Base-by-base conservation (phyloP, 192 early-diverging fungal genomes). In the Coemansia sp. region DNA sequence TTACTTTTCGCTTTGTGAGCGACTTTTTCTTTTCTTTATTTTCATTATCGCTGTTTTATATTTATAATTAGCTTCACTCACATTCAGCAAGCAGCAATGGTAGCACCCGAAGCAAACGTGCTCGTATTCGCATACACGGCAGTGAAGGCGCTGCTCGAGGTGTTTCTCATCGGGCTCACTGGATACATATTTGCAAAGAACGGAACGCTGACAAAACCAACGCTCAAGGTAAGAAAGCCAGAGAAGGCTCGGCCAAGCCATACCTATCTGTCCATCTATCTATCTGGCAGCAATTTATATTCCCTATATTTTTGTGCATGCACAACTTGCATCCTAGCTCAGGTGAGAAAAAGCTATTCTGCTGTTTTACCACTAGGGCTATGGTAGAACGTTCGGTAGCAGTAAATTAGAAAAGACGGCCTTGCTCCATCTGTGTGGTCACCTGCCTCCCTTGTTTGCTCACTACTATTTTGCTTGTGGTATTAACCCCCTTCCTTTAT, bases 121-220 rank as follows among this genome's bases (percentile, higher is more conserved):
- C 67, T 81, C 0, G 70, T 59, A 12, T 81, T 72, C 59, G 74
- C 71, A 10, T 81, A 64, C 57, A 81, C 79, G 15, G 79, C 79
- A 7, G 45, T 73, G 52, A 81, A 81, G 59, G 73, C 82, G 2
- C 71, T 84, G 42, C 60, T 80, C 9, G 76, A 84, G 63, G 82
- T 80, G 16, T 79, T 84, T 26, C 69, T 80, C 39, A 79, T 84
- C 26, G 67, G 76, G 13, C 60, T 84, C 9, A 73, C 70, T 30
- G 82, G 82, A 18, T 84, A 76, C 42, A 71, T 84, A 4, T 84
- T 84, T 65, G 75, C 77, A 10, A 67, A 67, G 37, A 76, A 74
- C 33, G 82, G 82, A 20, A 74, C 74, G 10, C 77, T 84, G n/a
- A 67, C 56, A 39, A 84, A 77, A 63, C 52, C 73, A 0, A 79